Conservation (phyloP, 2,329 filamentous ascomycete species). For the Penicillium sp. region DNA sequence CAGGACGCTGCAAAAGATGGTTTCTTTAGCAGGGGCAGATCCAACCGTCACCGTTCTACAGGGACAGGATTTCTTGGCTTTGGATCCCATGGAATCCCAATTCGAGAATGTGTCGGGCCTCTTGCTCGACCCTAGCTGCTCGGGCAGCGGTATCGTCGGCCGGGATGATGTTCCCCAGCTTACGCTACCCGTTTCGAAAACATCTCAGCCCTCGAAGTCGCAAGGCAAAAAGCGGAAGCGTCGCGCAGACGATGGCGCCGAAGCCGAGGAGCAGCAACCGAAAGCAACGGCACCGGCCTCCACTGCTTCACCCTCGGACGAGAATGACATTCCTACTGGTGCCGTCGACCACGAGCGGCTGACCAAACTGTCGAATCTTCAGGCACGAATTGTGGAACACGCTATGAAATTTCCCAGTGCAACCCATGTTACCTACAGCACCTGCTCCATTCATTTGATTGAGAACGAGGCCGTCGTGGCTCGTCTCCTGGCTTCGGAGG, state of each 20-base stretch:
- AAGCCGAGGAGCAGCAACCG: constrained; percentile 5
- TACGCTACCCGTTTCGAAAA: constrained; percentile 53
- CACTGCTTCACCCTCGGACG: constrained; percentile 28
- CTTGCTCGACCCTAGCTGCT: constrained; percentile 90
- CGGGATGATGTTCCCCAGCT: constrained; percentile 74
- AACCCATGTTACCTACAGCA: constrained; percentile 80
- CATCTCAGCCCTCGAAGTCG: constrained; percentile 13
- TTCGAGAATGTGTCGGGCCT: constrained; percentile 74
- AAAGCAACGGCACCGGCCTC: constrained; percentile 6
- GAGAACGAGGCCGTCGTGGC: constrained; percentile 89
- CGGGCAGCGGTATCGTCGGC: constrained; percentile 89
- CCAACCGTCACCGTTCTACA: constrained; percentile 65
- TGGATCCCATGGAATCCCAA: constrained; percentile 62
- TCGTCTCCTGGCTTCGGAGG: constrained; percentile 64
- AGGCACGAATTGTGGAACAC: constrained; percentile 77
- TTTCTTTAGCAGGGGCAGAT: constrained; percentile 70
- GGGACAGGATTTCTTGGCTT: constrained; percentile 77
- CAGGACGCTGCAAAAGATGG: constrained; percentile 79
- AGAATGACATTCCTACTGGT: constrained; percentile 38
- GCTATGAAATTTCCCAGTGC: constrained; percentile 79
- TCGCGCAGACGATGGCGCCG: constrained; percentile 18
- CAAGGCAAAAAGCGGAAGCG: constrained; percentile 47
- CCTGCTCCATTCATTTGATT: constrained; percentile 80
- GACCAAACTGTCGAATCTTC: constrained; percentile 73
- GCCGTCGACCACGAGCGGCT: constrained; percentile 64